Base-by-base conservation (phyloP, 306 rosid genomes). In the Cucurbita ficifolia region DNA sequence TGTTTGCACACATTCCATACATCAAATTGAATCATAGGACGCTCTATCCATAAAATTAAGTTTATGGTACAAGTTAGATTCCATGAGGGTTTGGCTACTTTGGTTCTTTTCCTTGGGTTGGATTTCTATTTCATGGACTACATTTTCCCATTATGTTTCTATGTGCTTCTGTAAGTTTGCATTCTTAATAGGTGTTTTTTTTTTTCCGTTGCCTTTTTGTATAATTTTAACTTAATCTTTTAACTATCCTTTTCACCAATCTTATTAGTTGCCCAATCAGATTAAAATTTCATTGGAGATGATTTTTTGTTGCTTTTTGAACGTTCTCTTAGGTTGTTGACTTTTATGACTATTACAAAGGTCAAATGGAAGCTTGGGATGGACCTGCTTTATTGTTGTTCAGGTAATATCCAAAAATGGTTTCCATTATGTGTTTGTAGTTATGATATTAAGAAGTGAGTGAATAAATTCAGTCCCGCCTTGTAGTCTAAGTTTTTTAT, bases 331-430 rank as follows among this genome's bases (percentile, higher is more conserved):
- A 94, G 98, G 99, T 79, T 45, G 50, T 83, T 82, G 96, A 94
- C 83, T 94, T 94, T 81, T 94, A 91, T 79, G 97, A 94, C 84
- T 94, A 89, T 86, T 94, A 94, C 91, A 90, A 94, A 85, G 99
- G 99, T 86, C 99, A 94, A 86, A 94, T 94, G 99, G 99, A 94
- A 82, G 88, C 99, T 76, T 94, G 99, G 99, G 99, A 94, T 82
- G 99, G 99, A 82, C 99, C 99, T 17, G 99, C 99, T 80, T 85
- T 94, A 77, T 91, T 94, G 63, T 86, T 94, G 83, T 94, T 94
- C 92, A 91, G 98, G 98, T 94, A 83, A 77, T 38, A 36, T 53
- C 56, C 78, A 52, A 59, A 24, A 56, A 59, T 4, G 11, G 51
- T 48, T 18, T 21, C 51, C 53, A 19, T 19, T 19, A 19, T 40